Evolutionary conservation across 768 basidiomycete genomes (phyloP).

Genomic region (Calocera cornea): DNA sequence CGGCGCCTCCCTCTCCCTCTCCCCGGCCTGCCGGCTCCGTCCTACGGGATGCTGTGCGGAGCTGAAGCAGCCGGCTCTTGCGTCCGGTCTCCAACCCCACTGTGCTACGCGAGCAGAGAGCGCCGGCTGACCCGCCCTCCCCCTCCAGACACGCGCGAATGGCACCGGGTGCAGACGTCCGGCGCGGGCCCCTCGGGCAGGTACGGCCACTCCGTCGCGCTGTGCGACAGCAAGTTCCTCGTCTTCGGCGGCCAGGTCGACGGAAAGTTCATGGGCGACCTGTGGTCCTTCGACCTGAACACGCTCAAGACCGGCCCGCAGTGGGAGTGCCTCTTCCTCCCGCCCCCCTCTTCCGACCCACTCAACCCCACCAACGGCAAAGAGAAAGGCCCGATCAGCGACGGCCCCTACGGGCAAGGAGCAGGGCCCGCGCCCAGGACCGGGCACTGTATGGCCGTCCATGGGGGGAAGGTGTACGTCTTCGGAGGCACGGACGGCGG

Average conservation of each 20-base stretch:
- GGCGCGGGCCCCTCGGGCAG: constrained; percentile 72
- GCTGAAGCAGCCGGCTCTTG: no score
- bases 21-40: no score
- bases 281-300: constrained; percentile 93
- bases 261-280: constrained; percentile 83
- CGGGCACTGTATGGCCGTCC: constrained; percentile 78
- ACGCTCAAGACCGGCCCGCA: constrained; percentile 45
- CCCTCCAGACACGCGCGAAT: constrained; percentile 71
- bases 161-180: constrained; percentile 74
- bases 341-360: background rate
- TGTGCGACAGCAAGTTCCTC: constrained; percentile 83
- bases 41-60: no score
- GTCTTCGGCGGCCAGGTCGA: constrained; percentile 95
- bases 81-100: no score
- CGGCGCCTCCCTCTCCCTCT: background rate
- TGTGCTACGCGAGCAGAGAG: no score
- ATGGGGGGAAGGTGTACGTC: constrained; percentile 73
- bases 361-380: background rate
- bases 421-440: constrained; percentile 68
- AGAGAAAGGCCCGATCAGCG: no score
- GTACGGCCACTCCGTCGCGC: constrained; percentile 91
- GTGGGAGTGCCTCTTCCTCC: background rate
- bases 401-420: background rate
- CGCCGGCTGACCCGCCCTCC: background rate
- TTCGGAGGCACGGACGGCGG: constrained; percentile 98